Conservation (phyloP, 257 asterid genomes). For the Buddleja alternifolia region DNA sequence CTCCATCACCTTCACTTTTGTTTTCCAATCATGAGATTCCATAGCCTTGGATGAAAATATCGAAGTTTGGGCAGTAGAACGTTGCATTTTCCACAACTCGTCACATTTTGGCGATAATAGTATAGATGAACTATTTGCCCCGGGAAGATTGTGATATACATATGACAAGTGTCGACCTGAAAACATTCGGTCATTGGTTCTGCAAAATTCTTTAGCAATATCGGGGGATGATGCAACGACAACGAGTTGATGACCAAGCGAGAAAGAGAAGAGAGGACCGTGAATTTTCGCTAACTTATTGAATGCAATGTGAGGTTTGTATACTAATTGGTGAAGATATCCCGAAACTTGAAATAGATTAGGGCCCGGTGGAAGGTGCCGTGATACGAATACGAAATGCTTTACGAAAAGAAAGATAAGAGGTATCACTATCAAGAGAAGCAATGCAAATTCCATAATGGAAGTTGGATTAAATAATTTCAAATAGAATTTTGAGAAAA, state of each 20-base stretch:
- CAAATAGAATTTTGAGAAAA: no score
- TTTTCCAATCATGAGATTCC: not conserved
- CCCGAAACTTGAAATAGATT: not conserved
- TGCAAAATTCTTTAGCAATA: conserved; percentile 5
- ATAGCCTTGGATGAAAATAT: conserved; percentile 23
- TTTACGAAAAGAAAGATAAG: conserved; percentile 1
- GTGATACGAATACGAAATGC: not conserved
- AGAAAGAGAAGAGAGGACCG: conserved; percentile 5
- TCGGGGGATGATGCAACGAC: conserved; percentile 10
- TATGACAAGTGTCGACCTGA: conserved; percentile 16
- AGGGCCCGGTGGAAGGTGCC: conserved; percentile 25
- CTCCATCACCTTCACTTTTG: conserved; percentile 18
- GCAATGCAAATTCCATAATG: no score
- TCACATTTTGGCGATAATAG: conserved; percentile 12
- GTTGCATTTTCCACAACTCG: not conserved
- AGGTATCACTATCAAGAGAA: not conserved
- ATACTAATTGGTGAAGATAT: not conserved
- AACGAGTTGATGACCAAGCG: not conserved
- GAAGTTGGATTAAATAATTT: no score
- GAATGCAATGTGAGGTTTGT: conserved; percentile 1
- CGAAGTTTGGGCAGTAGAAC: not conserved
- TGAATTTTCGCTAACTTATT: not conserved
- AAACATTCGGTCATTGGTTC: not conserved
- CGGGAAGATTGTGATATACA: conserved; percentile 4
- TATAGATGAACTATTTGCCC: not conserved